These are phyloP conservation scores for Obba rivulosa DNA, from an alignment of 768 basidiomycete genomes.

Conservation along the genomic window DNA sequence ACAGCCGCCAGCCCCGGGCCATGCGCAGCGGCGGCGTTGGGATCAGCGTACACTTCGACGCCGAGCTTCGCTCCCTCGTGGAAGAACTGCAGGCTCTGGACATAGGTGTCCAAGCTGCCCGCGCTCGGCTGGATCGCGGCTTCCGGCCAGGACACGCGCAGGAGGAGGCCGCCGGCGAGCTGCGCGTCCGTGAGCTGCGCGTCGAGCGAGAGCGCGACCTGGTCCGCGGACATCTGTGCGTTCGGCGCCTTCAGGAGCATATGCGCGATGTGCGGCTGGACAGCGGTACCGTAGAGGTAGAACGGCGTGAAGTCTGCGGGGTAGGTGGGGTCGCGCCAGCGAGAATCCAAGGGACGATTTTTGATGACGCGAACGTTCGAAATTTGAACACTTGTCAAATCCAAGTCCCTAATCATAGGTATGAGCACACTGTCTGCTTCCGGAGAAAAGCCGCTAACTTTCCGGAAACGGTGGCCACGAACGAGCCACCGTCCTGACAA, in stretches of 20 bases:
- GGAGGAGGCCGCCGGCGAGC: conserved; percentile 12
- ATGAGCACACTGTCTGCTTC: too few species aligned
- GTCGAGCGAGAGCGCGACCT: conserved; percentile 8
- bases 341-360: conserved; percentile 24
- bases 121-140: conserved; percentile 14
- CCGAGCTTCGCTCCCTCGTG: conserved; percentile 4
- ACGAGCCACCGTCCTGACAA: too few species aligned
- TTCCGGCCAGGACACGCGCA: conserved; percentile 12
- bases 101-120: background rate
- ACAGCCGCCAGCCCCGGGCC: conserved; percentile 8
- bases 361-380: conserved; percentile 27
- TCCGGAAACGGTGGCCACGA: too few species aligned
- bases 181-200: conserved; percentile 2
- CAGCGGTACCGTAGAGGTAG: conserved; percentile 32
- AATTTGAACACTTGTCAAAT: conserved; percentile 3
- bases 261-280: conserved; percentile 32
- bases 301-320: conserved; percentile 29
- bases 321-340: conserved; percentile 26
- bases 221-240: conserved; percentile 15
- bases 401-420: too few species aligned
- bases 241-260: conserved; percentile 19
- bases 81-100: conserved; percentile 4
- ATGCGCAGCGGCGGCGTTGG: conserved; percentile 1
- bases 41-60: conserved; percentile 12
- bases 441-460: too few species aligned